phyloP scores from a whole-genome alignment of 1,139 yeast genomes.

The Meyerozyma smithsonii region DNA sequence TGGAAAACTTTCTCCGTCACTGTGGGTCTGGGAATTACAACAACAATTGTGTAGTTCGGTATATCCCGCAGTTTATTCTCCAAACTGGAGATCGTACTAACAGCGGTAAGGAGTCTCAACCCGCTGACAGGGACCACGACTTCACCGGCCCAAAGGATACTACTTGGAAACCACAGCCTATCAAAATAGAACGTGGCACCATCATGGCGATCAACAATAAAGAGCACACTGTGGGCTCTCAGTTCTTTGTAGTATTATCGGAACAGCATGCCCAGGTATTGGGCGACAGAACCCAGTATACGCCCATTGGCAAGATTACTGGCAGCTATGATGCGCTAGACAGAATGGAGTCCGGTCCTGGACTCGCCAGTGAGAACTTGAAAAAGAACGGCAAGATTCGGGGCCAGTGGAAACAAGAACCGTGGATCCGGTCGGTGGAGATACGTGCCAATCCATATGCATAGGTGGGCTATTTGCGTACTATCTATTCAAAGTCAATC shows the following conservation, averaged over 20 bases:
- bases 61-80: slow-evolving; percentile 39
- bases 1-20: slow-evolving; percentile 32
- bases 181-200: background rate
- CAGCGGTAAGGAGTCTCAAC: slow-evolving; percentile 28
- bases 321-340: slow-evolving; percentile 18
- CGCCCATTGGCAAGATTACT: slow-evolving; percentile 16
- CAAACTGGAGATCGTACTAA: slow-evolving; percentile 51
- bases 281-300: slow-evolving; percentile 10
- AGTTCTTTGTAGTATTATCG: slow-evolving; percentile 19
- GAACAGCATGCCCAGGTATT: slow-evolving; percentile 11
- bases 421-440: slow-evolving; percentile 17
- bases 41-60: slow-evolving; percentile 35
- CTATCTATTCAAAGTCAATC: slow-evolving; percentile 10
- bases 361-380: slow-evolving; percentile 8
- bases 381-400: slow-evolving; percentile 18
- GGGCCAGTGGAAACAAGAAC: slow-evolving; percentile 17
- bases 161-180: background rate
- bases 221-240: slow-evolving; percentile 17
- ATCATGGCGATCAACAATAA: slow-evolving; percentile 2
- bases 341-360: slow-evolving; percentile 11
- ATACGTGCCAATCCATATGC: slow-evolving; percentile 19
- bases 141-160: slow-evolving; percentile 3
- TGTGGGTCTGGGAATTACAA: slow-evolving; percentile 44
- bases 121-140: slow-evolving; percentile 6
- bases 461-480: background rate